These are phyloP conservation scores for Thelonectria discophora DNA, from an alignment of 2,329 filamentous ascomycete genomes.

Conservation along the genomic window DNA sequence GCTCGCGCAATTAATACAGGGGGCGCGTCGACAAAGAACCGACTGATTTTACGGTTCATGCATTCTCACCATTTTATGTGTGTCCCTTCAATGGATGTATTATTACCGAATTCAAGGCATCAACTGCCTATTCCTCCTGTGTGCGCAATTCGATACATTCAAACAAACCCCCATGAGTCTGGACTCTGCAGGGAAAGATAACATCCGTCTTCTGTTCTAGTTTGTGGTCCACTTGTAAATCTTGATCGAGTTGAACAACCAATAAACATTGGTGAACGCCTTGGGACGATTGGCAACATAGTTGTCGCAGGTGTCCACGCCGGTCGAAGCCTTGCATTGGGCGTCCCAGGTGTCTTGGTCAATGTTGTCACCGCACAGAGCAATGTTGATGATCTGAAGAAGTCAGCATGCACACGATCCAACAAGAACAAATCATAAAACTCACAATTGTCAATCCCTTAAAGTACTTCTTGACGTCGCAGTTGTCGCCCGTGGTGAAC, in stretches of 20 bases:
- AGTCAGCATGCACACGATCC: neutral
- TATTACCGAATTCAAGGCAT: too few species aligned
- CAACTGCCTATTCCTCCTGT: too few species aligned
- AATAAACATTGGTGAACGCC: slow-evolving; percentile 75
- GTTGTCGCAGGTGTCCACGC: slow-evolving; percentile 68
- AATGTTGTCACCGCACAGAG: slow-evolving; percentile 73
- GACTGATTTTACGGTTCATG: too few species aligned
- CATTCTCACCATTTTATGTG: too few species aligned
- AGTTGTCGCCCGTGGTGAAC: slow-evolving; percentile 70
- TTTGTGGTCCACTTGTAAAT: slow-evolving; percentile 53
- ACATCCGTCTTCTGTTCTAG: too few species aligned
- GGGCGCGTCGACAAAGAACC: too few species aligned
- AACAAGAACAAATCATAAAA: neutral
- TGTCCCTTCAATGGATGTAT: too few species aligned
- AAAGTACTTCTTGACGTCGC: slow-evolving; percentile 74
- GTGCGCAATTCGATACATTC: too few species aligned
- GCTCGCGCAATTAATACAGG: too few species aligned
- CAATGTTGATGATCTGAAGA: slow-evolving; percentile 67
- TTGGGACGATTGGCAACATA: slow-evolving; percentile 73
- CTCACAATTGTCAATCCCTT: slow-evolving; percentile 70
- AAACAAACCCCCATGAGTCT: too few species aligned
- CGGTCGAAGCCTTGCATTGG: slow-evolving; percentile 18
- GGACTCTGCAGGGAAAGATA: too few species aligned
- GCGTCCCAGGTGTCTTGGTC: slow-evolving; percentile 26
- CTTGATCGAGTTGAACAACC: slow-evolving; percentile 73